phyloP scores from a whole-genome alignment of 2,329 filamentous ascomycete species.

The Xylariaceae sp. region DNA sequence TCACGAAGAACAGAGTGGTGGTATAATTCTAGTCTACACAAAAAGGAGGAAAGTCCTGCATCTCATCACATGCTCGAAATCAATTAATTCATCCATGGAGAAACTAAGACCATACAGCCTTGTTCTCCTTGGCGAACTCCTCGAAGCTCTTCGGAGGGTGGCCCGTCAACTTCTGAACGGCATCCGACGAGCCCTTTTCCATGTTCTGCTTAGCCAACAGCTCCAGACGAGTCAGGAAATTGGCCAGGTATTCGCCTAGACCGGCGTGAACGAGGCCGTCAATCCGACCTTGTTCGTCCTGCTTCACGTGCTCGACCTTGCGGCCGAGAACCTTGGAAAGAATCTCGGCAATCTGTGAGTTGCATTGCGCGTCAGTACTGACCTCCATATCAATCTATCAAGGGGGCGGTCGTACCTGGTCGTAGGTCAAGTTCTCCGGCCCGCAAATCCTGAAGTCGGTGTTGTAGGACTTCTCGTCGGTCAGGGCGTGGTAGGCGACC shows the following conservation, averaged over 20 bases:
- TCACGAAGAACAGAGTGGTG: too few species aligned
- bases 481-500: constrained; percentile 13
- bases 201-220: constrained; percentile 8
- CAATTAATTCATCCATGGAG: too few species aligned
- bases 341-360: constrained; percentile 13
- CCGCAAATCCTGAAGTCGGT: constrained; percentile 11
- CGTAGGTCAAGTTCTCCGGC: constrained; percentile 13
- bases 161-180: constrained; percentile 12
- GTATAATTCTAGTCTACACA: too few species aligned
- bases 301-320: constrained; percentile 17
- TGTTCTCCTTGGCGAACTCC: constrained; percentile 10
- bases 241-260: constrained; percentile 11
- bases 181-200: constrained; percentile 10
- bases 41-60: too few species aligned
- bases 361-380: constrained; percentile 2
- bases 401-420: constrained; percentile 8
- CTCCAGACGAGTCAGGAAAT: constrained; percentile 11
- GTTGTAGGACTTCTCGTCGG: constrained; percentile 13
- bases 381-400: not conserved
- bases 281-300: constrained; percentile 9
- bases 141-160: constrained; percentile 12
- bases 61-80: too few species aligned
- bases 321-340: constrained; percentile 14
- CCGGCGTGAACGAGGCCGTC: constrained; percentile 9
- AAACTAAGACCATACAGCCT: constrained; percentile 7